Base-by-base conservation (phyloP, 2,329 filamentous ascomycete species). In the Triangularia verruculosa region DNA sequence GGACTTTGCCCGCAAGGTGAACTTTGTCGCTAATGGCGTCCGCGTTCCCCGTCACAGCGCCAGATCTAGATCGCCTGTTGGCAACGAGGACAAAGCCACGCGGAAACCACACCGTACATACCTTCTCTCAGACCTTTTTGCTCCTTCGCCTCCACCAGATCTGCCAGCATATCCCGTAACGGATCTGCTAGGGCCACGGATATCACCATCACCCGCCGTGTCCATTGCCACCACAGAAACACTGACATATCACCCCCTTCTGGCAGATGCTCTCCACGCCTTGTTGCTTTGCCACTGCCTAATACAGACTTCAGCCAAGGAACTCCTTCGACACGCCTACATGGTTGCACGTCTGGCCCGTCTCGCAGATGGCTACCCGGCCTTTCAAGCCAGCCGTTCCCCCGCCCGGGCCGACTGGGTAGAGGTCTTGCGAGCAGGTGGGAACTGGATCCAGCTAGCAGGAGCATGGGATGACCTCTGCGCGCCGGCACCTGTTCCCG, bases 321-420 rank as follows among this genome's bases (percentile, higher is more conserved):
- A 95, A 74, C 83, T 93, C 32, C 85, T 88, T 57, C 89, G 91
- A 34, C 91, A 95, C 73, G 90, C 91, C 0, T 83, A 92, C 78
- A 95, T 93, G 83, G 91, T 89, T 4, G 90, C 91, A 15, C 87
- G 91, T 4, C 81, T 95, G 1, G 83, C 86, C 4, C 84, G 91
- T 20, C 82, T 95, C 24, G 87, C 86, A 57, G 90, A 95, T 70
- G 91, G 91, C 3, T 93, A 92, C 70, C 92, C 92, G 0, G 84
- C 94, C 57, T 94, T 96, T 72, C 87, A 93, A 67, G 82, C 87
- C 0, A 87, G 88, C 24, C 82, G 89, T 57, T 89, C 86, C 3
- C 87, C 90, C 1, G 87, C 90, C 1, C 86, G 90, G 59, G 85
- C 88, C 2, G 92, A 96, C 75, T 96, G 91, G 91, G 86, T 89